Evolutionary conservation across 2,329 filamentous ascomycete genomes (phyloP).

Genomic region (Sporothrix protearum): DNA sequence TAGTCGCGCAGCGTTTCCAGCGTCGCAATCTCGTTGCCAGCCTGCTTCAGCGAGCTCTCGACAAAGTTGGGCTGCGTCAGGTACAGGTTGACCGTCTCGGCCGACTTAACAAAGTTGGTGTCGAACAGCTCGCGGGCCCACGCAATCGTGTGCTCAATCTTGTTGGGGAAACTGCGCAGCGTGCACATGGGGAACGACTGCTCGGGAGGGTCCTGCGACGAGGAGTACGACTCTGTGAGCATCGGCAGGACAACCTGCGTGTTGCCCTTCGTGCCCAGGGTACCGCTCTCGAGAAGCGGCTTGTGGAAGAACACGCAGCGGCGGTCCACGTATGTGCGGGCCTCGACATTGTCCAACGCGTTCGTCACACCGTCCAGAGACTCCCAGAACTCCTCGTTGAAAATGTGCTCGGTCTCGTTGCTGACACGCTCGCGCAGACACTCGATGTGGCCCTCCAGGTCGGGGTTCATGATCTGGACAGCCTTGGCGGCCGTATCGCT

Average conservation of each 20-base stretch:
- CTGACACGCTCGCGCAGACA: constrained; percentile 87
- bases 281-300: constrained; percentile 91
- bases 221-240: constrained; percentile 92
- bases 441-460: constrained; percentile 79
- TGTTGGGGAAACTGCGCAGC: constrained; percentile 93
- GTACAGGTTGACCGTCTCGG: constrained; percentile 92
- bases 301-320: constrained; percentile 98
- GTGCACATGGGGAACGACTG: constrained; percentile 99
- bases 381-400: constrained; percentile 91
- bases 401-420: constrained; percentile 85
- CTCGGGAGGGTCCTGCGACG: constrained; percentile 92
- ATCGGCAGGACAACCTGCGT: constrained; percentile 90
- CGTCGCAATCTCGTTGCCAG: constrained; percentile 91
- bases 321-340: constrained; percentile 91
- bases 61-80: constrained; percentile 89
- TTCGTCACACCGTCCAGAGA: constrained; percentile 89
- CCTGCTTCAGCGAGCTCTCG: constrained; percentile 80
- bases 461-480: constrained; percentile 94
- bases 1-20: constrained; percentile 87
- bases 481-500: constrained; percentile 87
- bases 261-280: constrained; percentile 98
- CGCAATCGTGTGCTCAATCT: constrained; percentile 97
- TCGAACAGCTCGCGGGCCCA: constrained; percentile 98
- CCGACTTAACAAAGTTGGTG: constrained; percentile 85
- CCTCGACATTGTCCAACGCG: constrained; percentile 94